Evolutionary conservation across 768 basidiomycete species (phyloP).

Genomic region (Xanthoconium purpureum): DNA sequence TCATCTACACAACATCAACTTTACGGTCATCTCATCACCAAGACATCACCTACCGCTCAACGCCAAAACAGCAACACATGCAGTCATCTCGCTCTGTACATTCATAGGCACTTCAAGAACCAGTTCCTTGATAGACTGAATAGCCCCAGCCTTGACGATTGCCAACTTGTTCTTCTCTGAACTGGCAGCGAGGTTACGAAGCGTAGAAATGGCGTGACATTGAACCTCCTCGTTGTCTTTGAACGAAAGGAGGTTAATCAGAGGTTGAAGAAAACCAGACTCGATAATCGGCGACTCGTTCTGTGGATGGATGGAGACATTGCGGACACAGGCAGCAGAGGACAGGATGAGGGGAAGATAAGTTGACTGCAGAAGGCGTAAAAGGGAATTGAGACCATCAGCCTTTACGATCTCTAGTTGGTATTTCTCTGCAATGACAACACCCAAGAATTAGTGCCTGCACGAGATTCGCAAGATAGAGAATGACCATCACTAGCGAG

Average conservation of each 20-base stretch:
- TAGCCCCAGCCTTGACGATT: conserved; percentile 96
- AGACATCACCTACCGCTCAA: conserved; percentile 71
- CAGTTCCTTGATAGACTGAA: conserved; percentile 94
- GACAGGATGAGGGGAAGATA: conserved; percentile 98
- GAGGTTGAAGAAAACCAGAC: conserved; percentile 91
- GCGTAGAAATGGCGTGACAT: conserved; percentile 96
- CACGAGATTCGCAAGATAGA: conserved; percentile 14
- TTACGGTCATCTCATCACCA: background rate
- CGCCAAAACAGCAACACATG: conserved; percentile 94
- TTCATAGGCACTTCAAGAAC: conserved; percentile 93
- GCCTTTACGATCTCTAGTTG: conserved; percentile 97
- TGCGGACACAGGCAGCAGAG: conserved; percentile 96
- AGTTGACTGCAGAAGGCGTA: conserved; percentile 92
- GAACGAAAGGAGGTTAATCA: conserved; percentile 94
- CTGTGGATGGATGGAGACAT: conserved; percentile 96
- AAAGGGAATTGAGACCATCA: conserved; percentile 85
- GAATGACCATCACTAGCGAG: conserved; percentile 88
- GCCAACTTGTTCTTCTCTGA: conserved; percentile 98
- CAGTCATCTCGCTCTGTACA: conserved; percentile 99
- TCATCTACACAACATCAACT: conserved; percentile 62
- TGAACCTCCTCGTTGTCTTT: conserved; percentile 99
- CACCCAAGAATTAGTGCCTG: background rate
- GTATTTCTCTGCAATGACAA: conserved; percentile 75
- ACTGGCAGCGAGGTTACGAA: conserved; percentile 94
- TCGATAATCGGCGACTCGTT: conserved; percentile 99